A percentile compares a stretch with the other conserved stretches of the same genome.
Evolutionary conservation across 2,329 filamentous ascomycete genomes (phyloP).

Genomic region (Penicillium sp.): DNA sequence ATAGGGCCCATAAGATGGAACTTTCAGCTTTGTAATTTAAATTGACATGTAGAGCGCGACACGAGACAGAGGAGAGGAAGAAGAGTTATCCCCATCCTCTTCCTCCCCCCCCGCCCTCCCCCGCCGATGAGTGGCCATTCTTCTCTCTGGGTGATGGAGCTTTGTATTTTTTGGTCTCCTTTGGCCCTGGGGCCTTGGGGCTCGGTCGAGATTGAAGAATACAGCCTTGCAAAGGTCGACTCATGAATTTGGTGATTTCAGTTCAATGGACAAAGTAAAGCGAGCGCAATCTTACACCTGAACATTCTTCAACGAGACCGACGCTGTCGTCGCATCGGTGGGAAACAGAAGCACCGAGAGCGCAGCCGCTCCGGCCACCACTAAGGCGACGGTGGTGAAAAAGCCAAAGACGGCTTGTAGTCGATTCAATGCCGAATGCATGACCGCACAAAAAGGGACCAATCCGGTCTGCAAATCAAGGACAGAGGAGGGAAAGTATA

Average conservation of each 20-base stretch:
- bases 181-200: too few species aligned
- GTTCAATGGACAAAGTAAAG: too few species aligned
- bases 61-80: too few species aligned
- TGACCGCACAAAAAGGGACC: conserved; percentile 32
- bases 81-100: too few species aligned
- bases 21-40: too few species aligned
- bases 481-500: background rate
- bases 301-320: conserved; percentile 52
- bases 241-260: too few species aligned
- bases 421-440: conserved; percentile 84
- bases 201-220: too few species aligned
- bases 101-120: too few species aligned
- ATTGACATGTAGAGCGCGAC: too few species aligned
- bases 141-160: background rate
- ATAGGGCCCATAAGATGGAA: background rate
- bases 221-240: too few species aligned
- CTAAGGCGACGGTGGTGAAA: conserved; percentile 90
- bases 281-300: conserved; percentile 62
- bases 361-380: conserved; percentile 72
- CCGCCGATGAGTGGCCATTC: background rate
- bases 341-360: conserved; percentile 63
- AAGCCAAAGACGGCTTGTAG: conserved; percentile 92
- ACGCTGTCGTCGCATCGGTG: conserved; percentile 51
- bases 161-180: background rate
- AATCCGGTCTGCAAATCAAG: too few species aligned